A percentile compares a stretch with the other conserved stretches of the same genome.
These are phyloP conservation scores for Aureobasidium namibiae DNA, from an alignment of 2,329 filamentous ascomycete species.

Conservation along the genomic window DNA sequence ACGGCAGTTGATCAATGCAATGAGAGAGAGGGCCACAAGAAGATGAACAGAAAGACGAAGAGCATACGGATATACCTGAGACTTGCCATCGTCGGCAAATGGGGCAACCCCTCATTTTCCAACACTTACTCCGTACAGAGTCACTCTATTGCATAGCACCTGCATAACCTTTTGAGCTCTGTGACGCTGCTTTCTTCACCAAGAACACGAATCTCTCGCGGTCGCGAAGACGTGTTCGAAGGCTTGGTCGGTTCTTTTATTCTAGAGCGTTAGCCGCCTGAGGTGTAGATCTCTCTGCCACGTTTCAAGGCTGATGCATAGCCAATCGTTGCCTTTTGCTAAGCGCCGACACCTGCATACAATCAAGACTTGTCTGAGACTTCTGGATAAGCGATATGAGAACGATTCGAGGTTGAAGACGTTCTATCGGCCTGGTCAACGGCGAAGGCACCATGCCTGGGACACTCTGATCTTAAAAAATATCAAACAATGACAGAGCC, in stretches of 20 bases:
- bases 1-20: neutral
- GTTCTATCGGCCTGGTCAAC: neutral
- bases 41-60: neutral
- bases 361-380: neutral
- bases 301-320: neutral
- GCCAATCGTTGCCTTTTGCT: neutral
- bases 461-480: neutral
- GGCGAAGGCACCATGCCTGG: too few species aligned
- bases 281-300: neutral
- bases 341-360: neutral
- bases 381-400: neutral
- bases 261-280: neutral
- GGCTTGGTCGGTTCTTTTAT: neutral
- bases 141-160: neutral
- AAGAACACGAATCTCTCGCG: constrained; percentile 26
- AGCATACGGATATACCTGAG: neutral
- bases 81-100: constrained; percentile 12
- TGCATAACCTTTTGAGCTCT: neutral
- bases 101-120: constrained; percentile 15
- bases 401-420: neutral
- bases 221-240: neutral
- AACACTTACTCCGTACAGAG: neutral
- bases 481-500: neutral
- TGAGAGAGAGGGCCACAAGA: neutral
- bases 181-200: neutral